These are phyloP conservation scores for Debaryomyces coudertii DNA, from an alignment of 1,139 yeast genomes.

Conservation along the genomic window DNA sequence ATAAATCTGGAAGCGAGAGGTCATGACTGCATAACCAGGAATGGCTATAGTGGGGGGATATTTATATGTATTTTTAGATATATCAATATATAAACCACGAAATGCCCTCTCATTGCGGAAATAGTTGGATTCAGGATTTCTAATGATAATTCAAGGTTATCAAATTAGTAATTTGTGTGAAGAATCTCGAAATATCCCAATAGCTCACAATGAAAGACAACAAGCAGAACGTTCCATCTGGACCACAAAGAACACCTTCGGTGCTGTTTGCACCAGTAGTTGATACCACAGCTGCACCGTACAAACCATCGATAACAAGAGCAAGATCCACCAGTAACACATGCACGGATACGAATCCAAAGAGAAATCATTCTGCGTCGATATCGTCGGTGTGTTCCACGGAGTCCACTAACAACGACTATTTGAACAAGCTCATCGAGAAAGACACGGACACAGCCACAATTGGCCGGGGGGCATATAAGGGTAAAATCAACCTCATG, in stretches of 20 bases:
- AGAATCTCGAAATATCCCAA: not conserved
- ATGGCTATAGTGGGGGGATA: conserved; percentile 3
- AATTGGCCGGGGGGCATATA: not conserved
- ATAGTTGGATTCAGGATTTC: not conserved
- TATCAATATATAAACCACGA: not conserved
- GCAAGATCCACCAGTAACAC: conserved; percentile 12
- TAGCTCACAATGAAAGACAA: not conserved
- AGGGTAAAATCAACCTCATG: conserved; percentile 22
- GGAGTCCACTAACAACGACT: conserved; percentile 6
- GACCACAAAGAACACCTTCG: conserved; percentile 6
- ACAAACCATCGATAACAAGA: conserved; percentile 8
- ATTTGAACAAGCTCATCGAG: conserved; percentile 3
- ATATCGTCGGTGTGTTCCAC: conserved; percentile 13
- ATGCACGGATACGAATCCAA: conserved; percentile 1
- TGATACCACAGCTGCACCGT: not conserved
- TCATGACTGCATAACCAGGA: conserved; percentile 6
- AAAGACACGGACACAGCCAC: conserved; percentile 5
- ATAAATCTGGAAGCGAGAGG: not conserved
- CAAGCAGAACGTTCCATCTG: not conserved
- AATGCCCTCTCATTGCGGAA: not conserved
- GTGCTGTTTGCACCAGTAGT: conserved; percentile 4
- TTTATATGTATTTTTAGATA: not conserved
- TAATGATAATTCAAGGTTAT: not conserved
- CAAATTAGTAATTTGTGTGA: not conserved
- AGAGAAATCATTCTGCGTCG: conserved; percentile 23